Base-by-base conservation (phyloP, 2,329 filamentous ascomycete species). In the Cryphonectria parasitica region DNA sequence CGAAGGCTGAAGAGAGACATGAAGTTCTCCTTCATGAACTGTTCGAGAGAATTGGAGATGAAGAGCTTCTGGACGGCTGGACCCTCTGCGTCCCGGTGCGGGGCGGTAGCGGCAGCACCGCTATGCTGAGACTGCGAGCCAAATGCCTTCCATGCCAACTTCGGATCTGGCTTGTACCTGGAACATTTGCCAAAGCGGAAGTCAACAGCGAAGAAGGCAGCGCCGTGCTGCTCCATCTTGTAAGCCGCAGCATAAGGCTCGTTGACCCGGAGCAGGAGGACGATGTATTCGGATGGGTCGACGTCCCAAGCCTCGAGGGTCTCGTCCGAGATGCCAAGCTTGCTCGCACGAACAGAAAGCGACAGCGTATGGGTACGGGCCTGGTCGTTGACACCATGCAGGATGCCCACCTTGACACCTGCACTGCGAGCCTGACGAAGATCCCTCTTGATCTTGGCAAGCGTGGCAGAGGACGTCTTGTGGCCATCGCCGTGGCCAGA, bases 271-370 rank as follows among this genome's bases (percentile, higher is more conserved):
- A 96, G 86, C 31, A 97, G 82, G 5, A 97, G 83, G 5, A 95
- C 87, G 54, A 97, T 79, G 76, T 95, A 95, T 45, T 94, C 90
- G 0, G 84, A 80, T 0, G 84, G 80, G 19, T 87, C 80, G 15
- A 97, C 78, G 71, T 91, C 86, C 94, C 94, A 97, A 1, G 94
- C 92, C 76, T 91, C 86, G 79, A 93, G 87, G 0, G 89, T 90
- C 76, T 95, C 92, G 52, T 91, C 86, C 0, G 92, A 91, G 17
- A 97, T 87, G 0, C 87, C 89, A 1, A 97, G 86, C 75, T 91
- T 92, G 4, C 86, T 83, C 41, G 92, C 87, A 4, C 89, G 89
- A 41, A 92, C 87, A 0, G 94, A 93, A 1, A 96, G 79, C 5
- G 89, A 89, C 25, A 96, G 79, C 3, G 86, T 82, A 71, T 82